phyloP scores from a whole-genome alignment of 2,329 filamentous ascomycete genomes.

The Arachnopeziza araneosa region DNA sequence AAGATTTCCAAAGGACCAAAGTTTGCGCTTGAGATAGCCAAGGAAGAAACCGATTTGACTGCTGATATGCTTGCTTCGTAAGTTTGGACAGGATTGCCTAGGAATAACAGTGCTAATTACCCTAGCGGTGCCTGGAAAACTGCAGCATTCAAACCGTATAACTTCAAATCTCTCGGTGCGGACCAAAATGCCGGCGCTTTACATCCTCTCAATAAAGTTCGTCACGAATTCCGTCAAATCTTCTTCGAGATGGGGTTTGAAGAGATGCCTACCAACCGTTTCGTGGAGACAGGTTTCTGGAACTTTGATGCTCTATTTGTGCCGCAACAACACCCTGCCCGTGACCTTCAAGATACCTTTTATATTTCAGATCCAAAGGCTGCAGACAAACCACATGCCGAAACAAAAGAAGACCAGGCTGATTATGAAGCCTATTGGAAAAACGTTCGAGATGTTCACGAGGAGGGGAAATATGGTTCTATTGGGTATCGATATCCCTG shows the following conservation, averaged over 20 bases:
- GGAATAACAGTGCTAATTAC: constrained; percentile 11
- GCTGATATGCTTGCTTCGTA: constrained; percentile 77
- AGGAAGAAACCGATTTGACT: constrained; percentile 93
- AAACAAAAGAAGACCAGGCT: constrained; percentile 48
- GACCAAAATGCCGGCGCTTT: constrained; percentile 56
- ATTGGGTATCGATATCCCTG: constrained; percentile 96
- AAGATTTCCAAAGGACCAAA: constrained; percentile 79
- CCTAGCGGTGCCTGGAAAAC: constrained; percentile 80
- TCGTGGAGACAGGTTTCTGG: constrained; percentile 97
- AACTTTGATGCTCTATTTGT: constrained; percentile 98
- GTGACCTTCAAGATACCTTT: constrained; percentile 97
- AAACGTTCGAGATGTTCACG: constrained; percentile 79
- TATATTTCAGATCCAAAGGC: constrained; percentile 86
- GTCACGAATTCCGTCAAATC: constrained; percentile 91
- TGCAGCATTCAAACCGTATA: constrained; percentile 79
- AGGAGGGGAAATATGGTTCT: constrained; percentile 87
- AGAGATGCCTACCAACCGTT: constrained; percentile 94
- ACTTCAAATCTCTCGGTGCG: constrained; percentile 62
- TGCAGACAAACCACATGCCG: constrained; percentile 62
- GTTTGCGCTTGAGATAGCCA: constrained; percentile 80
- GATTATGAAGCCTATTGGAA: constrained; percentile 86
- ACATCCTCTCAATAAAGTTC: constrained; percentile 84
- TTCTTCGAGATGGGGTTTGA: constrained; percentile 99
- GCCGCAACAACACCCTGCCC: constrained; percentile 93
- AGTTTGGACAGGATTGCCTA: constrained; percentile 9